Conservation (phyloP, 1,139 yeast genomes). For the Debaryomycetaceae sp. region DNA sequence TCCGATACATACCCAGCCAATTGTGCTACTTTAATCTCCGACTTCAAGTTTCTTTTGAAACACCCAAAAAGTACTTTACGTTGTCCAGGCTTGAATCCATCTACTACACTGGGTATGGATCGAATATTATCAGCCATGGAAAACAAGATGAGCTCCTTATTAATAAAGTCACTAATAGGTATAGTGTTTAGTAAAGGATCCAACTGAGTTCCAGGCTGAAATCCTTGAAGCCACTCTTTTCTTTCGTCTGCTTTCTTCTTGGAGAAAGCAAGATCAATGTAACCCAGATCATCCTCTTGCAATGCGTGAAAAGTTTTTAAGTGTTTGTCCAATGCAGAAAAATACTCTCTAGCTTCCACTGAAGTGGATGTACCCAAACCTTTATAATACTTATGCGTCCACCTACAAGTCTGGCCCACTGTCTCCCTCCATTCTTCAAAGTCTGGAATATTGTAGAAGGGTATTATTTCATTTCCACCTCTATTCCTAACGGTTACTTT, state of each 20-base stretch:
- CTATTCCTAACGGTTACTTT: slow-evolving; percentile 80
- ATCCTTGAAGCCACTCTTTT: slow-evolving; percentile 92
- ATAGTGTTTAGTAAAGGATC: slow-evolving; percentile 77
- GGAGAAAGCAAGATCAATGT: slow-evolving; percentile 90
- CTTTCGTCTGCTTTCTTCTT: slow-evolving; percentile 96
- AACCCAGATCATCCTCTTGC: slow-evolving; percentile 74
- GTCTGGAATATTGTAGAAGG: slow-evolving; percentile 95
- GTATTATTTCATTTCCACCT: slow-evolving; percentile 47
- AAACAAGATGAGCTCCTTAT: slow-evolving; percentile 89
- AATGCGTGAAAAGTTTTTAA: slow-evolving; percentile 81
- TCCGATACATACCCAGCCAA: slow-evolving; percentile 88
- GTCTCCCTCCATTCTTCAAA: slow-evolving; percentile 90
- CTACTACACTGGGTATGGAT: slow-evolving; percentile 90
- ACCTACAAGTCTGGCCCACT: slow-evolving; percentile 71
- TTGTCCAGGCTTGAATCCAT: slow-evolving; percentile 97
- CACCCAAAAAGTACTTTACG: slow-evolving; percentile 89
- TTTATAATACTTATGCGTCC: slow-evolving; percentile 95
- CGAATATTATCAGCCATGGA: slow-evolving; percentile 96
- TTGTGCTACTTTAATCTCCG: slow-evolving; percentile 87
- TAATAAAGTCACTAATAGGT: slow-evolving; percentile 91
- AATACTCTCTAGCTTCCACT: slow-evolving; percentile 84
- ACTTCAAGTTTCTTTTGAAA: slow-evolving; percentile 72
- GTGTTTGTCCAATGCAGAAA: slow-evolving; percentile 81
- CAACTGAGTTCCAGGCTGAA: slow-evolving; percentile 86
- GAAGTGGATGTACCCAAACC: slow-evolving; percentile 95